These are phyloP conservation scores for Xylariaceae sp. DNA, from an alignment of 2,329 filamentous ascomycete genomes.

Conservation along the genomic window DNA sequence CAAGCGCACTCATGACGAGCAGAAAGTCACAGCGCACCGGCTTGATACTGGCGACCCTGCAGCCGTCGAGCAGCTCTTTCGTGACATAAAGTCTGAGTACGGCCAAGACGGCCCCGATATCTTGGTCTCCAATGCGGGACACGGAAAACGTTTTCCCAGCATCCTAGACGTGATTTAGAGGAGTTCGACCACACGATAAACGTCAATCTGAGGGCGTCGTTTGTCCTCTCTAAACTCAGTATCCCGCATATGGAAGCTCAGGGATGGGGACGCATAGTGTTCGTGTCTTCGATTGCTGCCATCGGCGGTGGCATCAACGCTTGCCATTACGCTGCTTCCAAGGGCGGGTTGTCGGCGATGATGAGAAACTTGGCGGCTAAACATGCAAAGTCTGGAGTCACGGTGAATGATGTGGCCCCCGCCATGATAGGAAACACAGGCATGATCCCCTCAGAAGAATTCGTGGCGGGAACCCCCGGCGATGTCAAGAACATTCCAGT, in stretches of 20 bases:
- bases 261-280: slow-evolving; percentile 59
- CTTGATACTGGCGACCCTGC: slow-evolving; percentile 51
- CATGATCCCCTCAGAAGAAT: slow-evolving; percentile 54
- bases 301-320: slow-evolving; percentile 60
- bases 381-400: slow-evolving; percentile 55
- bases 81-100: slow-evolving; percentile 48
- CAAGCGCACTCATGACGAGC: slow-evolving; percentile 26
- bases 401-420: slow-evolving; percentile 63
- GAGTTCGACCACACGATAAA: slow-evolving; percentile 60
- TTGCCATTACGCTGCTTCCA: slow-evolving; percentile 55
- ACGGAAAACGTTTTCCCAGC: slow-evolving; percentile 53
- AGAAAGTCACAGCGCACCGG: slow-evolving; percentile 47
- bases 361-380: slow-evolving; percentile 59
- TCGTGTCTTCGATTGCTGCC: slow-evolving; percentile 58
- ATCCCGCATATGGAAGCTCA: slow-evolving; percentile 56
- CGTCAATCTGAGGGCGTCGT: slow-evolving; percentile 58
- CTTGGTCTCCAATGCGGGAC: slow-evolving; percentile 60
- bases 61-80: slow-evolving; percentile 49
- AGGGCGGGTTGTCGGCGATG: slow-evolving; percentile 58
- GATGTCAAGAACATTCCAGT: slow-evolving; percentile 56
- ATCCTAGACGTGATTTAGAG: slow-evolving; percentile 55
- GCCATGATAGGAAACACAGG: slow-evolving; percentile 63
- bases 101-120: slow-evolving; percentile 52
- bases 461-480: slow-evolving; percentile 46
- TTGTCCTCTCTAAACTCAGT: slow-evolving; percentile 54